A percentile compares a stretch with the other conserved stretches of the same genome.
These are phyloP conservation scores for Senecio squalidus DNA, from an alignment of 140 eudicot species.

Conservation along the genomic window DNA sequence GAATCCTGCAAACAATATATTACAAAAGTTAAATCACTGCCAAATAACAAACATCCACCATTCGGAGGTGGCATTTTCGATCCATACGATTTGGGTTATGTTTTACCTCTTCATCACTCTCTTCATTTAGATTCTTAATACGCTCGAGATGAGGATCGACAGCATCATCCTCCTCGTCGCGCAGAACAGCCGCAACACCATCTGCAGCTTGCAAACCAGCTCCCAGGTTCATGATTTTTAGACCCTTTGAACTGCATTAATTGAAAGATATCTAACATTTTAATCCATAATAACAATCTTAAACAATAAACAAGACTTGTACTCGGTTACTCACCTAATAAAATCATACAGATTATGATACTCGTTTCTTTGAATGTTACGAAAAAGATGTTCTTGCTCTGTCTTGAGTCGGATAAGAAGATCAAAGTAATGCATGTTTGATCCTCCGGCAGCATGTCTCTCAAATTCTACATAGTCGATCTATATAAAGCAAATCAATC, in stretches of 20 bases:
- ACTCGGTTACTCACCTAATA: constrained; percentile 68
- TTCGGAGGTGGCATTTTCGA: background rate
- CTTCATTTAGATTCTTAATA: constrained; percentile 67
- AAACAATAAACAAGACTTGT: constrained; percentile 2
- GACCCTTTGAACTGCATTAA: constrained; percentile 64
- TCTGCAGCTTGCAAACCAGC: constrained; percentile 49
- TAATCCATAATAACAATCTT: background rate
- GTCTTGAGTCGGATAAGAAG: constrained; percentile 78
- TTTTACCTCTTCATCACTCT: constrained; percentile 89
- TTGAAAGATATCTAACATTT: background rate
- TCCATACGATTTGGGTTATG: background rate
- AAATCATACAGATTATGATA: constrained; percentile 73
- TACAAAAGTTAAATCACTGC: background rate
- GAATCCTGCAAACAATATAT: constrained; percentile 49
- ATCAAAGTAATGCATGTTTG: constrained; percentile 97
- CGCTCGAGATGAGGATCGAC: constrained; percentile 91
- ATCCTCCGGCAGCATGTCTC: constrained; percentile 95
- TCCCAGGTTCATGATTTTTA: constrained; percentile 83
- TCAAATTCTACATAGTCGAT: constrained; percentile 95
- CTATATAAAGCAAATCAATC: constrained; percentile 27
- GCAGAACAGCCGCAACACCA: constrained; percentile 74
- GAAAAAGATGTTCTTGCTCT: constrained; percentile 94
- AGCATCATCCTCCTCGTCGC: constrained; percentile 61
- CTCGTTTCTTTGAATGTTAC: constrained; percentile 94
- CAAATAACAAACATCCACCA: background rate